These are phyloP conservation scores for Eucalyptus erythrocorys DNA, from an alignment of 345 rosid species.

Conservation along the genomic window DNA sequence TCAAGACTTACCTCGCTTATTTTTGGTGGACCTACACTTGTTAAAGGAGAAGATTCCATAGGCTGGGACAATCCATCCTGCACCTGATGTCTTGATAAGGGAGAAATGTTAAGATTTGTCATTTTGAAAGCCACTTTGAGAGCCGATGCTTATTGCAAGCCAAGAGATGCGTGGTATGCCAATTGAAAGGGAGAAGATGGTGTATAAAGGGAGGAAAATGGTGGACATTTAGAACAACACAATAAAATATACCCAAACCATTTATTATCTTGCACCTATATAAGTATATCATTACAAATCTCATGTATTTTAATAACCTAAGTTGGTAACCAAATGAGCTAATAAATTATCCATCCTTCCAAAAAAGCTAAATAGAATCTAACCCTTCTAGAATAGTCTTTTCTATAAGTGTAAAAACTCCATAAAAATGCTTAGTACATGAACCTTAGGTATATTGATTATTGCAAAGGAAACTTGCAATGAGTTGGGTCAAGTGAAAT, in stretches of 20 bases:
- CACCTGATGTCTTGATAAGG: background rate
- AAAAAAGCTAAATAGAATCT: background rate
- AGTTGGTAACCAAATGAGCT: background rate
- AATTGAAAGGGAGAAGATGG: background rate
- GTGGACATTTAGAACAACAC: background rate
- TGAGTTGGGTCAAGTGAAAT: background rate
- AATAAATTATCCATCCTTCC: background rate
- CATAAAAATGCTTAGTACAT: background rate
- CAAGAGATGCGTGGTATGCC: background rate
- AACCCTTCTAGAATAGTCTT: background rate
- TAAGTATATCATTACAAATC: background rate
- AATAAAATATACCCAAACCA: background rate
- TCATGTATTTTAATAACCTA: background rate
- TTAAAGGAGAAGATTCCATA: background rate
- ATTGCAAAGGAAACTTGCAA: background rate
- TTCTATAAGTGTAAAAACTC: background rate
- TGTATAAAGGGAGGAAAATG: background rate
- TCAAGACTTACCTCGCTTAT: background rate
- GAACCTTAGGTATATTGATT: background rate
- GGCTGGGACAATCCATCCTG: background rate
- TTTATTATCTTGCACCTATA: background rate
- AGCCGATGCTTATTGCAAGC: background rate
- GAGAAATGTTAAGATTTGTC: background rate
- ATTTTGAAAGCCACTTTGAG: background rate
- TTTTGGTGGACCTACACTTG: background rate